Base-by-base conservation (phyloP, 225 moss, liverwort and hornwort species). In the Antitrichia curtipendula region DNA sequence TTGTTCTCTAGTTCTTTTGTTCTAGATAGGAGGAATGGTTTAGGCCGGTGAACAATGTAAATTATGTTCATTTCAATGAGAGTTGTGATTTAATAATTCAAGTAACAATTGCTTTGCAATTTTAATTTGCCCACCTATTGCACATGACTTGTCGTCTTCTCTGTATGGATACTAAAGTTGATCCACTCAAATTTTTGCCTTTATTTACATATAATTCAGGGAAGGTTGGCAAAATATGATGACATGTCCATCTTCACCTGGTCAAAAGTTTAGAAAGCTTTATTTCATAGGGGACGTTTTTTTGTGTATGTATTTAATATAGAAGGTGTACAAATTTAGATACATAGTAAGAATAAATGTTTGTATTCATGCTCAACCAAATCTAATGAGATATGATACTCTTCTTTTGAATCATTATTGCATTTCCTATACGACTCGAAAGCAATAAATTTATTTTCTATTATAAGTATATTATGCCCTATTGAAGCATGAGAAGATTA, bases 231-330 rank as follows among this genome's bases (percentile, higher is more conserved):
- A 72, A 29, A 27, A 45, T 1, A 45, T 0, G 1, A 45, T 18
- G 4, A 72, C 6, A 45, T 10, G 16, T 0, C 1, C 1, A 0
- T 16, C 5, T 72, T 10, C 4, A 29, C 0, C 9, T 1, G 18
- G 2, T 40, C 4, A 12, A 25, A 16, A 28, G 24, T 7, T 68
- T 23, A 0, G 34, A 40, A 40, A 38, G 2, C 5, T 2, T 43
- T 43, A 43, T 16, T 28, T 16, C 8, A 4, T 3, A 40, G 6
- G 3, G 3, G 5, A 3, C 3, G 6, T 38, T 50, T 18, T 75
- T 31, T 9, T 32, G 32, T 0, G 7, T 3, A 34, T 34, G 4
- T 4, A 52, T 50, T 52, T 75, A 52, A 75, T 8, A 52, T 34
- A 34, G 2, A 52, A 32, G 14, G 12, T 34, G 34, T 3, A 13